These are phyloP conservation scores for Dissophora ornata DNA, from an alignment of 192 early-diverging fungal species.

Conservation along the genomic window DNA sequence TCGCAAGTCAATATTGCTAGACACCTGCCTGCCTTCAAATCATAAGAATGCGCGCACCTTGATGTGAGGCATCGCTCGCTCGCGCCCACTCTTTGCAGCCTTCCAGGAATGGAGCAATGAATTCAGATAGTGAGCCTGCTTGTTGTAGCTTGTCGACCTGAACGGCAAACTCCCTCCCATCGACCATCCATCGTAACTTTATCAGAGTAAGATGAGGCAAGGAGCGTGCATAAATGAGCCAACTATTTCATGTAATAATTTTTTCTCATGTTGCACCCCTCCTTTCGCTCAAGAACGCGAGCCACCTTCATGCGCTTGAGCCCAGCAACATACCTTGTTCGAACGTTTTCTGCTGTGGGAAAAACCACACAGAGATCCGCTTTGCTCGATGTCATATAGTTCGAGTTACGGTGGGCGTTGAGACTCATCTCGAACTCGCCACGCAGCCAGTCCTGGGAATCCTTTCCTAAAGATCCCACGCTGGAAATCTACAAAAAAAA, in stretches of 20 bases:
- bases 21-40: not conserved
- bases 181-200: slow-evolving; percentile 71
- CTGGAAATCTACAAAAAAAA: slow-evolving; percentile 64
- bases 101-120: slow-evolving; percentile 64
- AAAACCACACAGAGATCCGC: slow-evolving; percentile 61
- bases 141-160: slow-evolving; percentile 58
- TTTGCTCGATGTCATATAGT: slow-evolving; percentile 8
- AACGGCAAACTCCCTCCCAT: slow-evolving; percentile 57
- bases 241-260: no score
- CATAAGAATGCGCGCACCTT: slow-evolving; percentile 45
- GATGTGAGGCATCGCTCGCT: slow-evolving; percentile 75
- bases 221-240: no score
- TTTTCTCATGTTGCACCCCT: no score
- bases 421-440: slow-evolving; percentile 65
- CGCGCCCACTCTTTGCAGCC: slow-evolving; percentile 59
- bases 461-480: slow-evolving; percentile 67
- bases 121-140: slow-evolving; percentile 65
- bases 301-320: no score
- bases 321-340: slow-evolving; percentile 52
- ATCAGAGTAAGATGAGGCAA: not conserved
- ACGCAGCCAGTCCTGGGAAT: slow-evolving; percentile 64
- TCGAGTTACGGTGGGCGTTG: slow-evolving; percentile 35
- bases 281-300: no score
- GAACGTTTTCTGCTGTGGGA: slow-evolving; percentile 72
- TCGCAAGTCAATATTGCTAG: no score